Base-by-base conservation (phyloP, 805 yeast genomes). In the Saccharomycopsis microspora region DNA sequence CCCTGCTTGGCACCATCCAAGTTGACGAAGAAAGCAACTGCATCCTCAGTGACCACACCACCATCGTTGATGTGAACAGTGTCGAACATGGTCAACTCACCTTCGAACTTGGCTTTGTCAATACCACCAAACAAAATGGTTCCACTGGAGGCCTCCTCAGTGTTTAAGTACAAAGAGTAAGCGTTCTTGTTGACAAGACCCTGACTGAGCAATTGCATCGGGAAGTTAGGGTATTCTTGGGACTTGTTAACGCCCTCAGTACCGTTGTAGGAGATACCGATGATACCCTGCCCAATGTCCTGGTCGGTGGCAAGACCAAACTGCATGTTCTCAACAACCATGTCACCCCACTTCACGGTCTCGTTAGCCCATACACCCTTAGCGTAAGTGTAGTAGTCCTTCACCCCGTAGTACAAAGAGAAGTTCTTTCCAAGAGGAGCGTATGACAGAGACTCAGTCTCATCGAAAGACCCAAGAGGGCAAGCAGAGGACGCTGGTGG, bases 111-210 rank as follows among this genome's bases (percentile, higher is more conserved):
- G 39, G 76, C 72, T 49, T 71, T 74, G 57, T 83, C 90, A 32
- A 78, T 71, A 34, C 80, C 93, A 43, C 93, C 90, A 65, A 83
- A 83, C 42, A 83, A 60, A n/a, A 83, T 66, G 10, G 70, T 62
- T 4, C 87, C 89, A 1, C 64, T 53, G n/a, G 36, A 32, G 4
- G 58, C 46, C 0, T 74, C 64, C 34, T 61, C 61, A 8, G 61
- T 58, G 50, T 68, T 64, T 62, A 85, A 68, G 56, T 67, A 82
- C 48, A 85, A 65, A 0, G 90, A 82, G 60, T 81, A 85, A 1
- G 75, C 74, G 37, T 68, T 67, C 42, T 71, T 70, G 43, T 70
- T 57, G 51, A 78, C 73, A 36, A 61, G 43, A n/a, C 78, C 78
- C 38, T 64, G 65, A 5, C 56, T 47, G 53, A 64, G 66, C 58